phyloP scores from a whole-genome alignment of 257 asterid genomes.

The Osmanthus fragrans region DNA sequence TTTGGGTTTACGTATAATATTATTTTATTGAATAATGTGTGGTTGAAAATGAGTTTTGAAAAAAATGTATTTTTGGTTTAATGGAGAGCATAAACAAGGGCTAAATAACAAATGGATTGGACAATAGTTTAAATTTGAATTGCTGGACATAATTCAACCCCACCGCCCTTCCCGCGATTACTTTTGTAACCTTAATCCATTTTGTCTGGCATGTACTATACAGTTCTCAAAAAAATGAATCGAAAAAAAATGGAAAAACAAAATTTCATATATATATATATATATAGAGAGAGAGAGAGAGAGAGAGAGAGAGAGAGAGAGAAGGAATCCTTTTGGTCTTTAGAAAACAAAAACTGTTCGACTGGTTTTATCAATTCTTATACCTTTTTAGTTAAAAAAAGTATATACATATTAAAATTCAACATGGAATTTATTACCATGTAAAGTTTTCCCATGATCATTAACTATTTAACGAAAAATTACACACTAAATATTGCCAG shows the following conservation, averaged over 20 bases:
- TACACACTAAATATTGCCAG: not conserved
- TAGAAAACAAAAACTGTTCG: not conserved
- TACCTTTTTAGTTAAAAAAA: not conserved
- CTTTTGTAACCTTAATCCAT: not conserved
- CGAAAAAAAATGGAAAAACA: not conserved
- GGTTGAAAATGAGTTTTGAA: too few relatives aligned
- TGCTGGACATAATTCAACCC: not conserved
- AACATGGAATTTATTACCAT: not conserved
- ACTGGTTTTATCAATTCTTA: not conserved
- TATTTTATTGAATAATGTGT: too few relatives aligned
- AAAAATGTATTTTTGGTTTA: too few relatives aligned
- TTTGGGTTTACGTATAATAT: too few relatives aligned
- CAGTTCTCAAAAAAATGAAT: not conserved
- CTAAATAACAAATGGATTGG: not conserved
- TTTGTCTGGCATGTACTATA: not conserved
- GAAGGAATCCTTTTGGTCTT: not conserved
- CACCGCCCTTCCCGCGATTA: not conserved
- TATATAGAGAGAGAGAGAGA: too few relatives aligned
- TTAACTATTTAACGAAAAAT: not conserved
- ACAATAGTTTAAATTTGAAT: conserved; percentile 13
- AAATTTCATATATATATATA: not conserved
- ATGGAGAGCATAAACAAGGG: too few relatives aligned
- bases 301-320: not conserved
- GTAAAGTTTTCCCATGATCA: not conserved
- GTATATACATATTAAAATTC: not conserved